Percentiles rank a stretch among this genome's conserved stretches.
phyloP scores from a whole-genome alignment of 202 grass and related monocot genomes.

The Brachypodium distachyon region DNA sequence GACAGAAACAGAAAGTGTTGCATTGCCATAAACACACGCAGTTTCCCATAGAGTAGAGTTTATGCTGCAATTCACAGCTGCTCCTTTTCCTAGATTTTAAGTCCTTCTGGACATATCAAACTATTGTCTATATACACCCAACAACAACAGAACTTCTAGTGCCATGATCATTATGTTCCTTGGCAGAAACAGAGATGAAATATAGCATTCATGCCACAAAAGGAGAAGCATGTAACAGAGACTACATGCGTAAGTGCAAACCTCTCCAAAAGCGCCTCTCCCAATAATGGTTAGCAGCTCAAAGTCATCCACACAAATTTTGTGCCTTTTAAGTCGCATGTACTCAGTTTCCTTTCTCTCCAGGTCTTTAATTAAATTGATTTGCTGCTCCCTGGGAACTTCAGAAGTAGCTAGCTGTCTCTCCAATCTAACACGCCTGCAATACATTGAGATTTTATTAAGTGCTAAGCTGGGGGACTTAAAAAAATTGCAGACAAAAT shows the following conservation, averaged over 20 bases:
- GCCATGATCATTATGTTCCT: background rate
- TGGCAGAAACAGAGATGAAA: background rate
- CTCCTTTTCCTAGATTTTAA: background rate
- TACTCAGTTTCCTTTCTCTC: conserved; percentile 99
- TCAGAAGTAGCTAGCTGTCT: conserved; percentile 70
- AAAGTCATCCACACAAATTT: conserved; percentile 98
- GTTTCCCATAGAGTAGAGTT: conserved; percentile 2
- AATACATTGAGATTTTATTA: conserved; percentile 29
- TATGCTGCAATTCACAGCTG: background rate
- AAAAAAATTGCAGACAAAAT: background rate
- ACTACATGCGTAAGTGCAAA: conserved; percentile 30
- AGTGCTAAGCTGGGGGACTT: background rate
- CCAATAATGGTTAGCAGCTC: conserved; percentile 97
- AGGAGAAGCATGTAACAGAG: background rate
- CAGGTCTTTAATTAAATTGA: conserved; percentile 85
- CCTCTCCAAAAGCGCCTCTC: conserved; percentile 99
- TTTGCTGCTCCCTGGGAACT: conserved; percentile 90
- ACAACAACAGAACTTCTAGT: background rate
- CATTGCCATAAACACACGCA: background rate
- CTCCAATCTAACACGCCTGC: conserved; percentile 85
- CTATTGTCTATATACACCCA: conserved; percentile 2
- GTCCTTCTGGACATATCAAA: conserved; percentile 7
- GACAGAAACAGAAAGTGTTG: background rate
- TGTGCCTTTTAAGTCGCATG: conserved; percentile 95
- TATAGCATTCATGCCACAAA: background rate